A percentile compares a stretch with the other conserved stretches of the same genome.
Evolutionary conservation across 306 rosid species (phyloP).

Genomic region (Geum urbanum): DNA sequence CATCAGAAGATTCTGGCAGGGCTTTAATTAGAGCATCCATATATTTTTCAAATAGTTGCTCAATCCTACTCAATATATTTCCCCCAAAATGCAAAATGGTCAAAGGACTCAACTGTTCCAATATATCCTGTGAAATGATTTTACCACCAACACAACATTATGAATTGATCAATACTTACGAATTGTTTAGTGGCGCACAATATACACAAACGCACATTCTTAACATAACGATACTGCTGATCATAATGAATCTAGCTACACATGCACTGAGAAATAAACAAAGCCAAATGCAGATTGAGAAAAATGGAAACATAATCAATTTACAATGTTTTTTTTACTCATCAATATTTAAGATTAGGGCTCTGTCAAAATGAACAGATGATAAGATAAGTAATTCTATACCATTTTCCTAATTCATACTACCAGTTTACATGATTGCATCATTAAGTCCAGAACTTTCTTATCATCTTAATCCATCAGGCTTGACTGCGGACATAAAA

Average conservation of each 20-base stretch:
- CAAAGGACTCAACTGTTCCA: constrained; percentile 77
- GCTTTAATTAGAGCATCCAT: constrained; percentile 83
- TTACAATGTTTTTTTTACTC: background rate
- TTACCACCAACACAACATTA: background rate
- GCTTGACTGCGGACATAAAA: background rate
- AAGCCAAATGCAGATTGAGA: background rate
- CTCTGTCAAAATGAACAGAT: background rate
- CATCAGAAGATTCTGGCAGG: constrained; percentile 85
- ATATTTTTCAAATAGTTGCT: constrained; percentile 75
- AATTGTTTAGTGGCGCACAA: background rate
- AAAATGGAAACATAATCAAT: background rate
- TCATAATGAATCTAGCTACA: background rate
- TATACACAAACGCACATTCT: background rate
- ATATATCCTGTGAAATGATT: constrained; percentile 60
- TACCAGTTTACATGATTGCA: no score
- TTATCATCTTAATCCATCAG: background rate
- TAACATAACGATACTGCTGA: background rate
- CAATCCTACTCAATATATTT: constrained; percentile 60
- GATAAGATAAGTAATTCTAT: background rate
- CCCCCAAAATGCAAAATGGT: constrained; percentile 78
- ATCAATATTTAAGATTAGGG: background rate
- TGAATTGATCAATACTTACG: background rate
- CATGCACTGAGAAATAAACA: no score
- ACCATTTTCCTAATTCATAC: background rate
- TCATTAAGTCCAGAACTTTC: background rate